Base-by-base conservation (phyloP, 495 filamentous ascomycete species). In the Cudoniella acicularis region DNA sequence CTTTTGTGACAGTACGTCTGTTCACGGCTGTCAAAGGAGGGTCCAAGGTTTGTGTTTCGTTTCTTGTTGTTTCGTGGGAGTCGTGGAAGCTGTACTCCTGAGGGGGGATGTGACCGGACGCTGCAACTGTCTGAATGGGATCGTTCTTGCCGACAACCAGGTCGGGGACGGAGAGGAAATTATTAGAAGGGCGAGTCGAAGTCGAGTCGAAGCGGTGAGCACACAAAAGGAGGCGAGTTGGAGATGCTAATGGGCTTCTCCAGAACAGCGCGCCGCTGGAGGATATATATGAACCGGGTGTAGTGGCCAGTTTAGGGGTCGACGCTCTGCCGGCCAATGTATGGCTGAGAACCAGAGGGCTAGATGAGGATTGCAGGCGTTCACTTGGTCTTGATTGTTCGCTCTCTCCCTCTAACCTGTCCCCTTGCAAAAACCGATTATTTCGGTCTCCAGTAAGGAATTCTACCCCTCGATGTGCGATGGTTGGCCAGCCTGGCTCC, bases 301-400 rank as follows among this genome's bases (percentile, higher is more conserved):
- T 16, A 46, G 8, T 21, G 43, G 13, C n/a, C 17, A n/a, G 43
- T 50, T 50, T 50, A 6, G 48, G 48, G 21, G 48, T 24, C 48
- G 9, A 3, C n/a, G 4, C n/a, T 23, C 25, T 50, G 48, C 10
- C 48, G 21, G 48, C 10, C 23, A 20, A 26, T 50, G 48, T 3
- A 50, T 50, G 48, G 48, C 20, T 26, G 48, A 6, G 21, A 50
- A n/a, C 23, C 23, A 26, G n/a, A 50, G 48, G 48, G 48, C 48
- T 25, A 50, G 48, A 50, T 50, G 48, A 50, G 48, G 48, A 50
- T 50, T 50, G 48, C 23, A 50, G 48, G 48, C 23, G 48, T 23
- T 10, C 10, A 23, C 23, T 50, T 23, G 48, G 48, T 9, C 10
- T 50, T 50, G 23, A 50, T 50, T 50, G 48, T n/a, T 50, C 20